phyloP scores from a whole-genome alignment of 495 filamentous ascomycete species.

The Parathielavia hyrcaniae region DNA sequence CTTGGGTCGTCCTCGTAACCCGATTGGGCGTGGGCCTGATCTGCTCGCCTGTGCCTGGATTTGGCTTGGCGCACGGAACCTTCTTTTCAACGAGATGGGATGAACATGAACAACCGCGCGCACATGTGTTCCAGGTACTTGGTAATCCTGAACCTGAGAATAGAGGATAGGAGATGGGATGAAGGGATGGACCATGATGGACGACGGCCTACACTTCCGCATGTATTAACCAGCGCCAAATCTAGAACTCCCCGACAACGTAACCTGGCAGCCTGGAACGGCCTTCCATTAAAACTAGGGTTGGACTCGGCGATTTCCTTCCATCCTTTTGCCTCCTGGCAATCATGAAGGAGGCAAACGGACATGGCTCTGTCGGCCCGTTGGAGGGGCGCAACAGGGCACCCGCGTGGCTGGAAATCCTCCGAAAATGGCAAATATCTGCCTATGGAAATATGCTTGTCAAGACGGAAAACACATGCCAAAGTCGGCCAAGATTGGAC shows the following conservation, averaged over 20 bases:
- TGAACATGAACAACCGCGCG: constrained; percentile 12
- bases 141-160: neutral
- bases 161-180: neutral
- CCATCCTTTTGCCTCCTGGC: too few species aligned
- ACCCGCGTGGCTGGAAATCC: neutral
- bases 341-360: neutral
- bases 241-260: neutral
- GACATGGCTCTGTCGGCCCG: neutral
- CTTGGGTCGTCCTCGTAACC: neutral
- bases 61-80: neutral
- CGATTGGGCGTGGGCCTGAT: neutral
- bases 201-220: too few species aligned
- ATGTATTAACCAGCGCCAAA: neutral
- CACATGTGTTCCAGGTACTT: neutral
- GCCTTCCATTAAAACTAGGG: too few species aligned
- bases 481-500: too few species aligned
- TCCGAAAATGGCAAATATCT: neutral
- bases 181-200: neutral
- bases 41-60: neutral
- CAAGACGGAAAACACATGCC: neutral
- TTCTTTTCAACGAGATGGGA: constrained; percentile 5
- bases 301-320: too few species aligned
- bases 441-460: neutral
- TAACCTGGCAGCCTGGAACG: too few species aligned
- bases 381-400: neutral